These are phyloP conservation scores for Phialemoniopsis sp. DNA, from an alignment of 2,329 filamentous ascomycete species.

Conservation along the genomic window DNA sequence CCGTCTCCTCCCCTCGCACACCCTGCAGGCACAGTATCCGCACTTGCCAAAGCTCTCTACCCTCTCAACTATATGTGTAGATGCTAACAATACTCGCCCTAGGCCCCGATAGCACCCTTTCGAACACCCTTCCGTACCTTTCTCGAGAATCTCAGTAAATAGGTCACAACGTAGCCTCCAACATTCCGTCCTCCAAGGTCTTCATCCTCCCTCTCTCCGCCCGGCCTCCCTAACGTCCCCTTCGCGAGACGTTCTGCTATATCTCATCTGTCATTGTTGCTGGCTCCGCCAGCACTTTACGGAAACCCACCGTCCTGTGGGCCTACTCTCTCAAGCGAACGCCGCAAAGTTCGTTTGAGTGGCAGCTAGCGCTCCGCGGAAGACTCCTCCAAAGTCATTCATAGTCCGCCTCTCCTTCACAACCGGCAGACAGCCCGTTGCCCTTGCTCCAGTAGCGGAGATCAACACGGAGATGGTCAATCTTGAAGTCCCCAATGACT, in stretches of 20 bases:
- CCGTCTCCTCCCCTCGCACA: no score
- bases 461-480: conserved; percentile 70
- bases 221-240: conserved; percentile 87
- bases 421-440: background rate
- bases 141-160: no score
- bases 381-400: conserved; percentile 29
- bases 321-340: conserved; percentile 97
- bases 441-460: no score
- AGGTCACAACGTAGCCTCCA: conserved; percentile 66
- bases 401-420: no score
- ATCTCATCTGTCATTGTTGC: conserved; percentile 54
- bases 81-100: conserved; percentile 1
- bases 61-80: no score
- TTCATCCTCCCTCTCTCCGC: conserved; percentile 79
- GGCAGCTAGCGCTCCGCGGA: conserved; percentile 95
- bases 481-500: conserved; percentile 74
- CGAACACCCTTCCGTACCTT: conserved; percentile 18
- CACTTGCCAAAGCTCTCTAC: no score
- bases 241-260: conserved; percentile 56
- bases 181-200: conserved; percentile 81
- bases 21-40: no score
- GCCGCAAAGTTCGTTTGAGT: conserved; percentile 94
- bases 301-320: conserved; percentile 67
- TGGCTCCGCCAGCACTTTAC: conserved; percentile 81
- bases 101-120: conserved; percentile 60